phyloP scores from a whole-genome alignment of 768 basidiomycete genomes.

The Mycena kentingensis region DNA sequence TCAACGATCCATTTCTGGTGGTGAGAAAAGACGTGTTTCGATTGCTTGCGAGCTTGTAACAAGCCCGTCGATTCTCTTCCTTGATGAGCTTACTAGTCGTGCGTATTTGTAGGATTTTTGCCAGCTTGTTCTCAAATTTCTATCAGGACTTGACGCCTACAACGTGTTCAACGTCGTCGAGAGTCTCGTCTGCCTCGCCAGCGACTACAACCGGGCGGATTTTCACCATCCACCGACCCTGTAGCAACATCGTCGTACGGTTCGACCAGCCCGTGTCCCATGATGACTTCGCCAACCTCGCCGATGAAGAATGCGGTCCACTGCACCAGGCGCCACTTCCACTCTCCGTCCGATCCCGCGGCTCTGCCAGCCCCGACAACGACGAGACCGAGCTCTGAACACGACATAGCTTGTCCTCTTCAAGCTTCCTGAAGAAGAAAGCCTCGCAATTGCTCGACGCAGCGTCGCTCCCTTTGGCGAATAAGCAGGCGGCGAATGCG shows the following conservation, averaged over 20 bases:
- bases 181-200: slow-evolving; percentile 79
- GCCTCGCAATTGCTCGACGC: slow-evolving; percentile 73
- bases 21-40: background rate
- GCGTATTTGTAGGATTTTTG: too few relatives aligned
- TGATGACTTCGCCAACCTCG: slow-evolving; percentile 46
- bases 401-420: slow-evolving; percentile 45
- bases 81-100: background rate
- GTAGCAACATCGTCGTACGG: slow-evolving; percentile 94
- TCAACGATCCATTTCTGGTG: background rate
- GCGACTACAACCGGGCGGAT: slow-evolving; percentile 94
- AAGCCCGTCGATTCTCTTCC: background rate
- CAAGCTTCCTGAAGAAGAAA: slow-evolving; percentile 68
- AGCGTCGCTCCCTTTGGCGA: slow-evolving; percentile 41
- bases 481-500: slow-evolving; percentile 26
- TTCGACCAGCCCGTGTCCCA: slow-evolving; percentile 82
- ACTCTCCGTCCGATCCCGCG: slow-evolving; percentile 42
- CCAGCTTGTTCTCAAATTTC: background rate
- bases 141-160: slow-evolving; percentile 86
- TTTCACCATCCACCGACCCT: slow-evolving; percentile 98
- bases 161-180: slow-evolving; percentile 96
- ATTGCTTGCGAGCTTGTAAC: background rate
- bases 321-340: slow-evolving; percentile 29
- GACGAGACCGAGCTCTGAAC: slow-evolving; percentile 59
- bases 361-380: slow-evolving; percentile 32
- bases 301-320: slow-evolving; percentile 73